A percentile compares a stretch with the other conserved stretches of the same genome.
Conservation (phyloP, 1,139 yeast species). For the Oligophagozyma castellii region DNA sequence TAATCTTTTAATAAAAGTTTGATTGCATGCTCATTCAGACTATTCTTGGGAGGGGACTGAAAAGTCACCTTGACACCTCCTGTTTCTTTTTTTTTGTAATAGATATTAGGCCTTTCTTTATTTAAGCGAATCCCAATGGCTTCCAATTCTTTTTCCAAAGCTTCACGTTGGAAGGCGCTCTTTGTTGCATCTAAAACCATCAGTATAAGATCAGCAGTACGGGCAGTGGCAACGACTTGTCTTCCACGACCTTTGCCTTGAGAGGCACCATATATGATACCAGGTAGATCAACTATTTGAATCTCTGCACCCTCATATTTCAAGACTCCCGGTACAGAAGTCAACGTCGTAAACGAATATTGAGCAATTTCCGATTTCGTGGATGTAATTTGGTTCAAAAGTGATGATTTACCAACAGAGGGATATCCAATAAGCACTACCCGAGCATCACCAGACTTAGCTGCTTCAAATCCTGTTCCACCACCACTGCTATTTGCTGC, state of each 20-base stretch:
- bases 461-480: slow-evolving; percentile 91
- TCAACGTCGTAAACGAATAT: slow-evolving; percentile 89
- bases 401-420: slow-evolving; percentile 91
- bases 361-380: slow-evolving; percentile 92
- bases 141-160: slow-evolving; percentile 80
- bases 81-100: slow-evolving; percentile 64
- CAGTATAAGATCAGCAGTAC: slow-evolving; percentile 82
- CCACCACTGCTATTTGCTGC: slow-evolving; percentile 51
- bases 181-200: slow-evolving; percentile 96
- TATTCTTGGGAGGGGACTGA: slow-evolving; percentile 59
- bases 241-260: slow-evolving; percentile 97
- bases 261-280: slow-evolving; percentile 92
- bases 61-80: slow-evolving; percentile 86
- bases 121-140: slow-evolving; percentile 88
- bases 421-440: slow-evolving; percentile 95
- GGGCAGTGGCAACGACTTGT: slow-evolving; percentile 91
- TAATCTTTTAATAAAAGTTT: slow-evolving; percentile 69
- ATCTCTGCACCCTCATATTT: slow-evolving; percentile 95
- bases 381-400: slow-evolving; percentile 74
- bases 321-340: slow-evolving; percentile 91
- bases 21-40: slow-evolving; percentile 71
- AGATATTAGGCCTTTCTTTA: slow-evolving; percentile 67
- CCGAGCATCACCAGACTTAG: slow-evolving; percentile 92
- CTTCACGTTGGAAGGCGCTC: slow-evolving; percentile 74
- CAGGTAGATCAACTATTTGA: slow-evolving; percentile 92